Conservation (phyloP, 495 filamentous ascomycete species). For the Penicillium waksmanii region DNA sequence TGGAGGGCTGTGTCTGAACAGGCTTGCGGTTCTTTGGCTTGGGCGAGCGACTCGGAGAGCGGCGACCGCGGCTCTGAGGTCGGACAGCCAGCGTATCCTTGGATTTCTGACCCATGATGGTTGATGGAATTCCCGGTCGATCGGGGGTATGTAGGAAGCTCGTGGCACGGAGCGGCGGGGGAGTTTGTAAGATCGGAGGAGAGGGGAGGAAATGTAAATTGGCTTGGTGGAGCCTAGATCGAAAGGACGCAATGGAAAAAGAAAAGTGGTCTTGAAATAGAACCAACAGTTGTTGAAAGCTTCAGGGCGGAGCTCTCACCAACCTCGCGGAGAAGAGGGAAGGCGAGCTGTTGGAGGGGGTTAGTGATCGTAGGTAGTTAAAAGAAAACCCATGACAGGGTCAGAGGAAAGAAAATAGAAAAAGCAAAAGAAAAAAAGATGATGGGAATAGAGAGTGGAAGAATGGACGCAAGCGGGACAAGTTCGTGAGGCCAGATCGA, state of each 20-base stretch:
- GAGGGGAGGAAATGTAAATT: slow-evolving; percentile 16
- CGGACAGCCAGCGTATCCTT: slow-evolving; percentile 45
- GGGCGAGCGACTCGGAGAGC: slow-evolving; percentile 48
- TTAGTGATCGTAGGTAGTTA: slow-evolving; percentile 45
- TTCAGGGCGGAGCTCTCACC: slow-evolving; percentile 28
- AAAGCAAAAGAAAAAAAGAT: slow-evolving; percentile 17
- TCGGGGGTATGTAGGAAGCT: slow-evolving; percentile 14
- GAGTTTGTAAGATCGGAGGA: neutral
- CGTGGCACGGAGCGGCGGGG: slow-evolving; percentile 2
- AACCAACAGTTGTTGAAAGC: slow-evolving; percentile 21
- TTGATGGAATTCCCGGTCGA: slow-evolving; percentile 12
- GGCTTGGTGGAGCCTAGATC: slow-evolving; percentile 4
- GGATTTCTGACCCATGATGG: slow-evolving; percentile 41
- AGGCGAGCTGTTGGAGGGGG: slow-evolving; percentile 21
- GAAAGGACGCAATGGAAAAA: slow-evolving; percentile 9
- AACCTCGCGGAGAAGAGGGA: slow-evolving; percentile 30
- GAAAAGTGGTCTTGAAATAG: slow-evolving; percentile 1
- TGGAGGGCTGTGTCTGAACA: slow-evolving; percentile 23
- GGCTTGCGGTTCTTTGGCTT: slow-evolving; percentile 47
- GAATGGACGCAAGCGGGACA: slow-evolving; percentile 37
- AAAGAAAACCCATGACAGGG: slow-evolving; percentile 45
- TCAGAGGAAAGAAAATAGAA: slow-evolving; percentile 19
- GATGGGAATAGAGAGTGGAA: slow-evolving; percentile 20
- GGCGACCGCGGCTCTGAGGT: slow-evolving; percentile 38
- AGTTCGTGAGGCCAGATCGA: slow-evolving; percentile 38